Evolutionary conservation across 208 protist species (phyloP), one percentile per base, ranked within the genome.

Genomic region (Acanthamoeba royreba): DNA sequence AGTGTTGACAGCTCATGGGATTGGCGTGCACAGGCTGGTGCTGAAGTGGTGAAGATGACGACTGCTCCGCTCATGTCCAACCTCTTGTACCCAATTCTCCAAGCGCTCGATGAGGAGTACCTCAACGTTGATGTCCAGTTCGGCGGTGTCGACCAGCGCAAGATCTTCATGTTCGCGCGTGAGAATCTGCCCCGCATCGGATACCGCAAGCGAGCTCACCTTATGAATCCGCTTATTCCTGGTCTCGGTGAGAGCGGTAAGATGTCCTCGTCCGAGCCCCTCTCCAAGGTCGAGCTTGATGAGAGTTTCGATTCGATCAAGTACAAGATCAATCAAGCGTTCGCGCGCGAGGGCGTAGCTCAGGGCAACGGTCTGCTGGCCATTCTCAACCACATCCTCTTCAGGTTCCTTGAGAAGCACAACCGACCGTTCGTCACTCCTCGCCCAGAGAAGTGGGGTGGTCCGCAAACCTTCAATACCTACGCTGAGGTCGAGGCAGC

Each of bases 121-220:
- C 93, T 96, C 58, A 43, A 85, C 25, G 95, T 96, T 7, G 95
- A 97, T 58, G 81, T 88, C 3, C 95, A 97, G 47, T 97, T 97
- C 93, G 95, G 95, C 49, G 95, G 95, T 52, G 95, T 97, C n/a
- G 95, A 97, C 91, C 95, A 97, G 92, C 93, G 95, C 45, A 97
- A 97, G 94, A 97, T 97, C 81, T 97, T 97, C 86, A 95, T 93
- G 43, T 97, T 95, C 53, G 95, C 95, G 9, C 35, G 94, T 28
- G 92, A 96, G 55, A 94, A 96, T 85, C 47, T 97, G 46, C 95
- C 95, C 43, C 35, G 42, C 17, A 88, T 97, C 38, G 95, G 95
- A 0, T 97, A 97, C 90, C 35, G 95, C 47, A 95, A 96, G 81
- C 61, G 95, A 33, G 49, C 85, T 13, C 95, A 96, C 69, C 92